Evolutionary conservation across 306 rosid genomes (phyloP).

Genomic region (Rosa persica): DNA sequence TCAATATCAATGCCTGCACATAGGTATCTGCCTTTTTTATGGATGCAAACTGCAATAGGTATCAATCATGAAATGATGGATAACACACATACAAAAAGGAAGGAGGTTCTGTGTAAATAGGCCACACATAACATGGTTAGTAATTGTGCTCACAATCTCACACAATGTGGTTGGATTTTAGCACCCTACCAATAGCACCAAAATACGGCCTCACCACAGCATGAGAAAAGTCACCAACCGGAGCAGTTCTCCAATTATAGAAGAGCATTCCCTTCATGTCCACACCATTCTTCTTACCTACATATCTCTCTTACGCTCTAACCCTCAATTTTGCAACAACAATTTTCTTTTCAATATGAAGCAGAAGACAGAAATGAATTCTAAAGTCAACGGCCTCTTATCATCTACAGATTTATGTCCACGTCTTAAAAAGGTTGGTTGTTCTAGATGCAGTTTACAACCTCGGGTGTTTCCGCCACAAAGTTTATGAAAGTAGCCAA

Average conservation of each 20-base stretch:
- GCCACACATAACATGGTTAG: not conserved
- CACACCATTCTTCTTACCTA: not conserved
- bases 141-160: not conserved
- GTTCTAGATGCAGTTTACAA: not conserved
- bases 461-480: not conserved
- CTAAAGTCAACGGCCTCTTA: not conserved
- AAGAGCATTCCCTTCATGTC: not conserved
- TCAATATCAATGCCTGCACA: not conserved
- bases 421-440: not conserved
- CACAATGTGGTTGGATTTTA: not conserved
- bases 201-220: not conserved
- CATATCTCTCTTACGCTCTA: not conserved
- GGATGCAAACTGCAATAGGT: not conserved
- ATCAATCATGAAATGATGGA: not conserved
- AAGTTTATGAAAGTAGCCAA: not conserved
- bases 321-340: not conserved
- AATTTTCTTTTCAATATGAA: not conserved
- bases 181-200: not conserved
- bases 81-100: not conserved
- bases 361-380: not conserved
- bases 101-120: not conserved
- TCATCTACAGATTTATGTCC: not conserved
- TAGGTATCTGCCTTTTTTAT: not conserved
- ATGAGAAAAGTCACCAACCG: not conserved
- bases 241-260: not conserved